Percentiles rank a stretch among this genome's conserved stretches.
Evolutionary conservation across 306 rosid species (phyloP).

Genomic region (Boehmeria nivea): DNA sequence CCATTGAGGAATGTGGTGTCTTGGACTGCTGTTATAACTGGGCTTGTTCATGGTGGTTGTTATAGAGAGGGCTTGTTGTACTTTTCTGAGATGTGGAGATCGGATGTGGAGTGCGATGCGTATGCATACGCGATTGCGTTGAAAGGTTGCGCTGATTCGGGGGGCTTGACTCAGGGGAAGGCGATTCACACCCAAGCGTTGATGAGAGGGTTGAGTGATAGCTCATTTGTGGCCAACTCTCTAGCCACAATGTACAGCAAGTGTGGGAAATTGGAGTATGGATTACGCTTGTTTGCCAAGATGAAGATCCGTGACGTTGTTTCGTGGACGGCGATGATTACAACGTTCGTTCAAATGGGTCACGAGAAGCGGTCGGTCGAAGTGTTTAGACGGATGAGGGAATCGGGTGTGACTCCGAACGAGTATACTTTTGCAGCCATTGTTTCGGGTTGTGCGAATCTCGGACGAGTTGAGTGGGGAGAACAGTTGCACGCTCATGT

Average conservation of each 20-base stretch:
- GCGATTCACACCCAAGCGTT: slow-evolving; percentile 55
- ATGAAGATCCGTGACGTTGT: slow-evolving; percentile 63
- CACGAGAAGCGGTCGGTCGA: slow-evolving; percentile 48
- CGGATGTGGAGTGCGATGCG: slow-evolving; percentile 54
- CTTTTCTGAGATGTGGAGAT: slow-evolving; percentile 71
- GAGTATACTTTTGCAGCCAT: slow-evolving; percentile 67
- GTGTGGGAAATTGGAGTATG: slow-evolving; percentile 63
- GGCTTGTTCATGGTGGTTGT: slow-evolving; percentile 67
- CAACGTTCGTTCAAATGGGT: slow-evolving; percentile 44
- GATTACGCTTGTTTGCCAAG: slow-evolving; percentile 48
- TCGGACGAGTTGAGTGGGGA: slow-evolving; percentile 52
- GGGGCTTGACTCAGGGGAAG: slow-evolving; percentile 50
- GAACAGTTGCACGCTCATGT: slow-evolving; percentile 55
- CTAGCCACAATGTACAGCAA: slow-evolving; percentile 70
- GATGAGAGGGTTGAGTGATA: slow-evolving; percentile 61
- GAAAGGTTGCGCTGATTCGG: slow-evolving; percentile 67
- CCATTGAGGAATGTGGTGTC: slow-evolving; percentile 52
- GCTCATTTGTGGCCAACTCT: slow-evolving; percentile 54
- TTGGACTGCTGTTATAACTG: slow-evolving; percentile 64
- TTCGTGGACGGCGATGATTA: slow-evolving; percentile 70
- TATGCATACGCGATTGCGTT: slow-evolving; percentile 56
- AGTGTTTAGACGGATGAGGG: slow-evolving; percentile 56
- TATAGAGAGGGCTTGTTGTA: slow-evolving; percentile 43
- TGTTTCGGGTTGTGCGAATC: slow-evolving; percentile 62
- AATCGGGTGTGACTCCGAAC: slow-evolving; percentile 52